Evolutionary conservation across 306 rosid species (phyloP), one percentile per base, ranked within the genome.

Genomic region (Phaseolus lunatus): DNA sequence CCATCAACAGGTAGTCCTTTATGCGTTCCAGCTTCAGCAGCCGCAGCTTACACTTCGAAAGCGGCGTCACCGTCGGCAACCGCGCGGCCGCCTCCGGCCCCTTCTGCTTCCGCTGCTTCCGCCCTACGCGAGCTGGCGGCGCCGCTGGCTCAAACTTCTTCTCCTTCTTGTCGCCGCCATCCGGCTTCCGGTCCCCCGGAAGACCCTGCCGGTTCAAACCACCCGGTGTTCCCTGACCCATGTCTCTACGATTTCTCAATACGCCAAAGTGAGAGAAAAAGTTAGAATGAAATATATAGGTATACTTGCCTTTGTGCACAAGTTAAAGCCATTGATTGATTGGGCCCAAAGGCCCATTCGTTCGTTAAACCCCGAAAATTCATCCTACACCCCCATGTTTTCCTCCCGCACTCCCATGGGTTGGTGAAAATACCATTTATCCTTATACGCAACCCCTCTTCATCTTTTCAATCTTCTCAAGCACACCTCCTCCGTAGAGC

Each of bases 151-250:
- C 99, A 77, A 83, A 95, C 76, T 95, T 95, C 85, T 95, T 95
- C 56, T 92, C 97, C 76, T 95, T 95, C 86, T 95, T 95, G 72
- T 88, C 93, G 45, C 84, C 78, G 12, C 96, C 91, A 6, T 95
- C 97, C 2, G 84, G 85, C 63, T 91, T 95, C 11, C 97, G 81
- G 72, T 92, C 97, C 1, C 98, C 99, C 13, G 92, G 93, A 16
- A 83, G 75, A 6, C 97, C 94, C 37, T 85, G 92, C 69, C 97
- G 91, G 85, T 92, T 90, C 27, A 95, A 45, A 67, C 98, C 93
- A 2, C 97, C 97, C 8, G 97, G 98, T 62, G 97, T 90, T 82
- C 96, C 98, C 65, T 95, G 97, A 78, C 98, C 98, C 98, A 94
- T 91, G 18, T 14, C 2, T 19, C 23, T 8, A 0, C 44, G 5